Base-by-base conservation (phyloP, 495 filamentous ascomycete species). In the Penicillium pancosmium region DNA sequence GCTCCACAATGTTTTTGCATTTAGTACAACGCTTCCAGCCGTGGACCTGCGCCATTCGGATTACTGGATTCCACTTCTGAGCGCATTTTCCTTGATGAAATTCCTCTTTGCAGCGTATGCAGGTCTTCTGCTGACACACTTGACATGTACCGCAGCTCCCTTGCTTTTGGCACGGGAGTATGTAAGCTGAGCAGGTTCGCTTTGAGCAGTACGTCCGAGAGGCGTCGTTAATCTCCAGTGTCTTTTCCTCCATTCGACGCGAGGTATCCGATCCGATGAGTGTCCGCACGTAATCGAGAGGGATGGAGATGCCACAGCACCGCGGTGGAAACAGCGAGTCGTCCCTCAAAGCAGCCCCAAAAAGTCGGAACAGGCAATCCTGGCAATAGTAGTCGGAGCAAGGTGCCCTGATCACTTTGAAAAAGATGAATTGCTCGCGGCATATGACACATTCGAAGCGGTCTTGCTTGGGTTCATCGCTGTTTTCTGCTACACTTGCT, bases 361-460 rank as follows among this genome's bases (percentile, higher is more conserved):
- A 74, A 13, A 78, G 59, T 6, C 60, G 40, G 4, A 27, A 48
- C 12, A 73, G 54, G 48, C 78, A 80, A 8, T 35, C 48, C 6
- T 44, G 52, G 60, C 75, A 80, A 60, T 80, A 78, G 44, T 23
- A 15, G 53, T 80, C 72, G 0, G 43, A 50, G 48, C 79, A 83
- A 2, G 66, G 67, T 2, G 54, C 27, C 27, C 59, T 23, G 23
- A 64, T 21, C 46, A 59, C 55, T 6, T 68, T 48, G 9, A 15
- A 33, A n/a, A 18, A 34, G 0, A 10, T 19, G 1, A 3, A 2
- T 13, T 16, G 36, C 8, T 64, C 55, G 0, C 12, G 34, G 53
- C 67, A 70, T 2, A 50, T 44, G 6, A 58, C 27, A 55, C 65
- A 67, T 31, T 65, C 52, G 25, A 31, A 12, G 4, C 23, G 8